A percentile compares a stretch with the other conserved stretches of the same genome.
Conservation (phyloP, 164 flowering plant genomes). For the Piper longum region DNA sequence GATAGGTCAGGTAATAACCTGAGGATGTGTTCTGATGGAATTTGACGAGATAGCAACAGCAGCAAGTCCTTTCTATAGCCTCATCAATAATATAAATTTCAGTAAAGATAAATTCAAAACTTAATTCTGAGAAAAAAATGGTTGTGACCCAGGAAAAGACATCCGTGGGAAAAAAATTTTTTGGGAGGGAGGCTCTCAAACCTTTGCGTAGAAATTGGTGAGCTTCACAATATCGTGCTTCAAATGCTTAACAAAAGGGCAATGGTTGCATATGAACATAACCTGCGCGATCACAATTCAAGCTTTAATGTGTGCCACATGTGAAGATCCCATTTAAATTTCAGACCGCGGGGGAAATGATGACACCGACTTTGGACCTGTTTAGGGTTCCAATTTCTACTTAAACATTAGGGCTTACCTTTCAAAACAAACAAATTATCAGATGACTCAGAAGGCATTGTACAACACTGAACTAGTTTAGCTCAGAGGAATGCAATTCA, state of each 20-base stretch:
- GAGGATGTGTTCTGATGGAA: conserved; percentile 67
- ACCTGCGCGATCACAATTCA: conserved; percentile 32
- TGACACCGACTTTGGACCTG: no score
- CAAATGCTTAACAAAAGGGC: conserved; percentile 85
- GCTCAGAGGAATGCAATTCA: no score
- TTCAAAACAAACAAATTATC: no score
- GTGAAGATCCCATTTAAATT: not conserved
- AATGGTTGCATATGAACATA: conserved; percentile 93
- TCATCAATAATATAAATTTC: not conserved
- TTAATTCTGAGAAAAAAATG: not conserved
- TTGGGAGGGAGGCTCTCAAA: conserved; percentile 6
- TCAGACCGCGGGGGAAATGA: not conserved
- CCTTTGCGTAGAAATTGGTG: conserved; percentile 70
- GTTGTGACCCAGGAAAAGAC: not conserved
- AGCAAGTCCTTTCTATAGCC: conserved; percentile 81
- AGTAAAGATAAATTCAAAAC: not conserved
- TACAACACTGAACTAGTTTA: no score
- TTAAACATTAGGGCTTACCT: no score
- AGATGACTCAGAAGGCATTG: no score
- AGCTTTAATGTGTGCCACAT: not conserved
- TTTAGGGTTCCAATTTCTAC: no score
- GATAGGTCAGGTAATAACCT: conserved; percentile 25
- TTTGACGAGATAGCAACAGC: conserved; percentile 91
- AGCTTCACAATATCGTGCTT: conserved; percentile 72
- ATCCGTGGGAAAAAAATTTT: not conserved